phyloP scores from a whole-genome alignment of 257 asterid species.

The Ilex asprella region DNA sequence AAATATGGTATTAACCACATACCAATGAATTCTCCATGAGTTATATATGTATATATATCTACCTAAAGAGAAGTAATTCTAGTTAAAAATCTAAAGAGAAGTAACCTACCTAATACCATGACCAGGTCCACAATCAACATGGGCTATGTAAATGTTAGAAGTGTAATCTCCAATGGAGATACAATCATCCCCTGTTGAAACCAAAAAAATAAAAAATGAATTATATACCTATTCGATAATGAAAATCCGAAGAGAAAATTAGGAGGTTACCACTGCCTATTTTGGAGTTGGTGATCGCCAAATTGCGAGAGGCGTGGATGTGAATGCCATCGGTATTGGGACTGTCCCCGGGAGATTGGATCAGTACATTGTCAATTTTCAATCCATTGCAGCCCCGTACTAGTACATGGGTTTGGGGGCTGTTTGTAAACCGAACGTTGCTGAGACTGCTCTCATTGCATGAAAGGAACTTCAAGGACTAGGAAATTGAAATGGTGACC shows the following conservation, averaged over 20 bases:
- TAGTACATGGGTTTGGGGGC: conserved; percentile 61
- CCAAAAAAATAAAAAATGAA: neutral
- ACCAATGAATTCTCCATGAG: too few relatives aligned
- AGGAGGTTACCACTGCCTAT: conserved; percentile 37
- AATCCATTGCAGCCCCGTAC: conserved; percentile 31
- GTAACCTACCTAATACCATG: conserved; percentile 67
- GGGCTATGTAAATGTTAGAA: conserved; percentile 35
- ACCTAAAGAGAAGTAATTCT: too few relatives aligned
- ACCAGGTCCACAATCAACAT: conserved; percentile 67
- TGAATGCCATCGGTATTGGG: conserved; percentile 90
- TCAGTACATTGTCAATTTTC: conserved; percentile 28
- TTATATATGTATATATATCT: too few relatives aligned
- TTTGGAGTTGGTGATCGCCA: conserved; percentile 35
- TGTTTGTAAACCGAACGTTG: conserved; percentile 34
- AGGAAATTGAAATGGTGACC: neutral
- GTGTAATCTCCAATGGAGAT: conserved; percentile 61
- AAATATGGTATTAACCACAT: too few relatives aligned
- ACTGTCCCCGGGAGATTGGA: conserved; percentile 52
- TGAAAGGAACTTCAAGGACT: conserved; percentile 51
- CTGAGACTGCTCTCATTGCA: conserved; percentile 47
- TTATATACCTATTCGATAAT: neutral
- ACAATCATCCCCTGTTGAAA: conserved; percentile 64
- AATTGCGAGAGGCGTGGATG: conserved; percentile 41
- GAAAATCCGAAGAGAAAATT: neutral
- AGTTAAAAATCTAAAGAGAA: too few relatives aligned